Evolutionary conservation across 208 protist species (phyloP), one percentile per base, ranked within the genome.

Genomic region (Leishmania martiniquensis): DNA sequence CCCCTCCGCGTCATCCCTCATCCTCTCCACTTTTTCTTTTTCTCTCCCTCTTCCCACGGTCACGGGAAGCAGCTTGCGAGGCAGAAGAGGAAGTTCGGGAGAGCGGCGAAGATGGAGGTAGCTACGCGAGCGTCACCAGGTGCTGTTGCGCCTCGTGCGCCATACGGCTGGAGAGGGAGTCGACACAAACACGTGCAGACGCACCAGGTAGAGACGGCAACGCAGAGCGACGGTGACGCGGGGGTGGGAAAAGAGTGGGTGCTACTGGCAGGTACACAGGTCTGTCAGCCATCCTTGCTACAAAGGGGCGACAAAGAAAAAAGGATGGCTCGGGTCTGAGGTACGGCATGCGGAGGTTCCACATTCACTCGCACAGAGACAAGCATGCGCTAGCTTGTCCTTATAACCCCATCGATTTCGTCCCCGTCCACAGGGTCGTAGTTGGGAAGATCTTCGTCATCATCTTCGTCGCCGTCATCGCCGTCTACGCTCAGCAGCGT

Each of bases 391-490:
- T 4, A 47, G 65, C 29, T 22, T 12, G 17, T 49, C 37, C 47
- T 47, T 51, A 20, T 49, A 34, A 29, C 65, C 25, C 72, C 54
- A 20, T 76, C 78, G 13, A 57, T 57, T 0, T 81, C 77, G 29
- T 81, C 69, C 17, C 63, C 71, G 42, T 63, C 71, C 7, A 45
- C 37, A 25, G 62, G 37, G n/a, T 45, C 45, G 39, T 3, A 45
- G 39, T 22, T 47, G 15, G 37, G 37, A 67, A 45, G 45, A 32
- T 17, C 68, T 25, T 72, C 68, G 47, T 32, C 42, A 37, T 57
- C 69, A 54, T 69, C 73, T 34, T 55, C 75, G 9, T 34, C 75
- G 45, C 63, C 75, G 10, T 32, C 57, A 71, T n/a, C 34, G 32
- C 3, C 34, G 49, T 63, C 63, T 25, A 39, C 4, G 37, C 57